Evolutionary conservation across 2,329 filamentous ascomycete genomes (phyloP).

Genomic region (Xylariaceae sp.): DNA sequence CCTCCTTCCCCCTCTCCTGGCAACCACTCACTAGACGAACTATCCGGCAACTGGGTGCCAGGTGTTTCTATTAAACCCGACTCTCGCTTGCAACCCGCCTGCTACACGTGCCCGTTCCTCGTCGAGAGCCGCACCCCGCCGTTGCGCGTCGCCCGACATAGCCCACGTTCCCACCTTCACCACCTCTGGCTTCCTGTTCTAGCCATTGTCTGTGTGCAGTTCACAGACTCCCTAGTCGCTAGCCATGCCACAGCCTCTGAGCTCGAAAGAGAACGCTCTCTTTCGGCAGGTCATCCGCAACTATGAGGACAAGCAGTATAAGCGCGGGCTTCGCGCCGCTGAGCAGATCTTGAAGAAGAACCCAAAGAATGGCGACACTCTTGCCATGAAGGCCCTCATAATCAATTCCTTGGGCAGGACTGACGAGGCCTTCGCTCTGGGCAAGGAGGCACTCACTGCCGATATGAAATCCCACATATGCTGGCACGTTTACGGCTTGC

Average conservation of each 20-base stretch:
- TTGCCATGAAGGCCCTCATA: conserved; percentile 98
- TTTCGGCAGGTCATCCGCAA: conserved; percentile 93
- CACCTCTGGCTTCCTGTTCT: not conserved
- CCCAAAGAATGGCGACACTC: conserved; percentile 94
- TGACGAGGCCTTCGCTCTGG: conserved; percentile 90
- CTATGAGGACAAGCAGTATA: conserved; percentile 99
- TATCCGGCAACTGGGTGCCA: too few relatives aligned
- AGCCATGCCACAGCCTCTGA: conserved; percentile 68
- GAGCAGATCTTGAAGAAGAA: conserved; percentile 95
- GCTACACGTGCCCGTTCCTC: too few relatives aligned
- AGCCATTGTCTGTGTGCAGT: too few relatives aligned
- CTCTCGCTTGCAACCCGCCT: too few relatives aligned
- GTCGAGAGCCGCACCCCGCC: too few relatives aligned
- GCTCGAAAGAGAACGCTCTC: conserved; percentile 87
- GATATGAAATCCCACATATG: conserved; percentile 99
- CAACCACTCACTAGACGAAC: too few relatives aligned
- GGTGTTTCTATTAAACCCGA: too few relatives aligned
- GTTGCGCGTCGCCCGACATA: not conserved
- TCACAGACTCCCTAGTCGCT: conserved; percentile 3
- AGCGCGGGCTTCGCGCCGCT: conserved; percentile 86
- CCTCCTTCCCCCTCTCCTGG: too few relatives aligned
- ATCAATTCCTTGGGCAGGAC: conserved; percentile 89
- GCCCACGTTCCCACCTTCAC: not conserved
- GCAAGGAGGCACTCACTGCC: conserved; percentile 86
- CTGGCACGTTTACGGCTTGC: conserved; percentile 97